A percentile compares a stretch with the other conserved stretches of the same genome.
Conservation (phyloP, 768 basidiomycete species). For the Heimioporus sp. region DNA sequence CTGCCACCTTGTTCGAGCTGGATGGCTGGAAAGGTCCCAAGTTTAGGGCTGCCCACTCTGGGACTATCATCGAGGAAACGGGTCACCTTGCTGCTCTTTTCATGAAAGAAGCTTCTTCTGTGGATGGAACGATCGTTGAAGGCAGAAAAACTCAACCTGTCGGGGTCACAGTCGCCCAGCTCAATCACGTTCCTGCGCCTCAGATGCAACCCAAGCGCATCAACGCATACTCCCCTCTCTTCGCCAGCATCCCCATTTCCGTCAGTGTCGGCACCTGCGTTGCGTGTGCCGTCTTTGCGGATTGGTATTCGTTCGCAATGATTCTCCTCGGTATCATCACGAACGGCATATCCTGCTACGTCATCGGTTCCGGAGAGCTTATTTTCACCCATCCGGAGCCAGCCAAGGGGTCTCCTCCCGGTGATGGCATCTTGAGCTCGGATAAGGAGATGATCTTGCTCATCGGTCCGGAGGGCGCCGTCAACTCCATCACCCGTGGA, state of each 20-base stretch:
- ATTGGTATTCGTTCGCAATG: conserved; percentile 35
- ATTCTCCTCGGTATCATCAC: conserved; percentile 34
- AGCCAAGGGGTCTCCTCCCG: conserved; percentile 23
- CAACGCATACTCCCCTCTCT: conserved; percentile 16
- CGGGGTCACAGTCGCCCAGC: conserved; percentile 28
- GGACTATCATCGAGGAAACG: conserved; percentile 29
- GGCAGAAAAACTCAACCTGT: conserved; percentile 24
- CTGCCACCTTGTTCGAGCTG: conserved; percentile 31
- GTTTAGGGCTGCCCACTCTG: conserved; percentile 33
- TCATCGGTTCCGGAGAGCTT: conserved; percentile 34
- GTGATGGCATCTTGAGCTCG: conserved; percentile 29
- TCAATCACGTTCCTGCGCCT: conserved; percentile 20
- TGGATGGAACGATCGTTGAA: conserved; percentile 13
- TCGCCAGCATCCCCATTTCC: conserved; percentile 32
- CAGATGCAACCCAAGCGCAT: conserved; percentile 18
- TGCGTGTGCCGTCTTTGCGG: conserved; percentile 26
- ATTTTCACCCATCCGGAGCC: conserved; percentile 26
- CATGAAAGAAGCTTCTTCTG: conserved; percentile 19
- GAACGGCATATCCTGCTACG: conserved; percentile 30
- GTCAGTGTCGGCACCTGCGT: conserved; percentile 28
- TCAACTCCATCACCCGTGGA: conserved; percentile 33
- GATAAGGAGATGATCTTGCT: conserved; percentile 28
- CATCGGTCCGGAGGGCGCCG: conserved; percentile 27
- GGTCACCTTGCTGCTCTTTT: conserved; percentile 32
- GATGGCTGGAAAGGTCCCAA: conserved; percentile 31